Evolutionary conservation across 768 basidiomycete genomes (phyloP).

Genomic region (Postia placenta): DNA sequence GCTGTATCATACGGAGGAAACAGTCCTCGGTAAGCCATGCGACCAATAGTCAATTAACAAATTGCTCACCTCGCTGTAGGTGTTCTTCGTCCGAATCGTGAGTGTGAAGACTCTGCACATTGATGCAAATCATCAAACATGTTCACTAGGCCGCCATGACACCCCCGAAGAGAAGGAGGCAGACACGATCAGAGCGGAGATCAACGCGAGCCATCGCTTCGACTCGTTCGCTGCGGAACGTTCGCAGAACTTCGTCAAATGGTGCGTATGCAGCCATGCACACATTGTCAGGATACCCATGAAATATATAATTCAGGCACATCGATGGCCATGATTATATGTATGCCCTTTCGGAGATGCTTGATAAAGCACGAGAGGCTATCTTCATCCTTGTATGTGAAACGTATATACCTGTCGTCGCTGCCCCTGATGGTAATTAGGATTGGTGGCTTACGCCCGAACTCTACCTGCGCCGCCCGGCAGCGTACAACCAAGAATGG

Average conservation of each 20-base stretch:
- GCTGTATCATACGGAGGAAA: background rate
- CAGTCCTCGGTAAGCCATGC: background rate
- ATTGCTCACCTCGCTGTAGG: background rate
- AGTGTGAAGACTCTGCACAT: background rate
- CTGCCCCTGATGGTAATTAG: constrained; percentile 25
- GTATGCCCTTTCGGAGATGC: constrained; percentile 87
- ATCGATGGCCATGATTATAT: constrained; percentile 96
- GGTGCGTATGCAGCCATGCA: too few relatives aligned
- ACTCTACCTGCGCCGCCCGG: constrained; percentile 88
- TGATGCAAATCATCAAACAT: background rate
- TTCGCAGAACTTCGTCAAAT: constrained; percentile 71
- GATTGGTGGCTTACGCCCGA: constrained; percentile 97
- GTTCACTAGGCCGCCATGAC: constrained; percentile 53
- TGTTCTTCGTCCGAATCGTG: constrained; percentile 1
- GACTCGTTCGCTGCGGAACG: constrained; percentile 76
- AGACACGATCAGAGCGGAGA: constrained; percentile 69
- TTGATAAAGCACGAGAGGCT: constrained; percentile 73
- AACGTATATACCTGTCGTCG: background rate
- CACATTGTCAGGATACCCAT: constrained; percentile 1
- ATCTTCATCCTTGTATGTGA: constrained; percentile 78
- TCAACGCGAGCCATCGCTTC: constrained; percentile 78
- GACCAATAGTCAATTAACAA: background rate
- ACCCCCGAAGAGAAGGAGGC: constrained; percentile 62
- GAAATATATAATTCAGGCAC: constrained; percentile 47
- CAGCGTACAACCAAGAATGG: constrained; percentile 81